Conservation (phyloP, 805 yeast genomes). For the Ogataea pilisensis region DNA sequence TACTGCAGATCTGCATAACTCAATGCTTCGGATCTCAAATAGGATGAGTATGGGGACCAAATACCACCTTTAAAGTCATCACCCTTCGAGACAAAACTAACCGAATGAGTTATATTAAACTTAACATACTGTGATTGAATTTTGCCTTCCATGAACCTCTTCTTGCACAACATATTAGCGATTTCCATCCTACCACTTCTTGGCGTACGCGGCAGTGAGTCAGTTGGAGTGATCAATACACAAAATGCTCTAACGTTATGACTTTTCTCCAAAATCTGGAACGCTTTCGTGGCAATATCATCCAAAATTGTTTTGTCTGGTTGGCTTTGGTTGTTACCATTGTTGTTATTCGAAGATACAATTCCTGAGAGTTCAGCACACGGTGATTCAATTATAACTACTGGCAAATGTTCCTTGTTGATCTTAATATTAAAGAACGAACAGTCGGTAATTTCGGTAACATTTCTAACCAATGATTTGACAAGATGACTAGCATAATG, state of each 20-base stretch:
- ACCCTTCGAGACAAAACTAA: constrained; percentile 67
- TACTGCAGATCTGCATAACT: constrained; percentile 66
- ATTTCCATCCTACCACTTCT: constrained; percentile 86
- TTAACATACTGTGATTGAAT: constrained; percentile 77
- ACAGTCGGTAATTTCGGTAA: constrained; percentile 80
- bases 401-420: constrained; percentile 78
- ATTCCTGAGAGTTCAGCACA: constrained; percentile 12
- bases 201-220: constrained; percentile 77
- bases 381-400: constrained; percentile 68
- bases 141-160: constrained; percentile 73
- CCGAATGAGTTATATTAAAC: constrained; percentile 62
- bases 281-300: constrained; percentile 43
- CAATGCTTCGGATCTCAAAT: constrained; percentile 56
- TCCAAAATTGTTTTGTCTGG: constrained; percentile 41
- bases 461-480: constrained; percentile 75
- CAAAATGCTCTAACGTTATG: constrained; percentile 82
- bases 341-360: neutral
- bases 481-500: constrained; percentile 87
- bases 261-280: constrained; percentile 43
- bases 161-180: constrained; percentile 83
- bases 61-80: constrained; percentile 77
- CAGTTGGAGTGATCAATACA: constrained; percentile 73
- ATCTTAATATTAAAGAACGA: constrained; percentile 83
- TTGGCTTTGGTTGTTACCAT: neutral
- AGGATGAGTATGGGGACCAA: constrained; percentile 76